These are phyloP conservation scores for Fraxinus sp. DNA, from an alignment of 305 asterid genomes.

Conservation along the genomic window DNA sequence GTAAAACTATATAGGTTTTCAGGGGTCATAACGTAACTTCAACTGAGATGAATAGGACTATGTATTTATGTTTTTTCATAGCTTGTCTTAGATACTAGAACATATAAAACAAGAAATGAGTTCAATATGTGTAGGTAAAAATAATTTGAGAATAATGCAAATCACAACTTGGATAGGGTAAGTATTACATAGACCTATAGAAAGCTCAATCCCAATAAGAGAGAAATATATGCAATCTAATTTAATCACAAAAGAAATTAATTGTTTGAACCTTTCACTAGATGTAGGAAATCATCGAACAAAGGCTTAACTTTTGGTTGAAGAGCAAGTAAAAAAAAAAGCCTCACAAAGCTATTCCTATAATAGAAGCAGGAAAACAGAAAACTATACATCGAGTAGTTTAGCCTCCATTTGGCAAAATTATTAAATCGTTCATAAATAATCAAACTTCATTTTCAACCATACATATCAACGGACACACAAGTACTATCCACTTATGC, in stretches of 20 bases:
- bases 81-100: not conserved
- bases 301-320: not conserved
- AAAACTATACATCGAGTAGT: not conserved
- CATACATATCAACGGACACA: not conserved
- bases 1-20: not conserved
- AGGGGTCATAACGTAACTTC: not conserved
- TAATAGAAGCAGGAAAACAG: not conserved
- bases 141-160: not conserved
- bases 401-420: not conserved
- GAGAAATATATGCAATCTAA: not conserved
- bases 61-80: not conserved
- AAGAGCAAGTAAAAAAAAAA: not conserved
- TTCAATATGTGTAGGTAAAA: not conserved
- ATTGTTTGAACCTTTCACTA: not conserved
- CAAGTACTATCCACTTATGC: not conserved
- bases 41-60: not conserved
- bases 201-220: not conserved
- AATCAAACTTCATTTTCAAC: not conserved
- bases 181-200: not conserved
- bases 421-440: not conserved
- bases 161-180: not conserved
- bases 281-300: not conserved
- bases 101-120: not conserved
- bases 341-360: not conserved
- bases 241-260: not conserved